Percentiles rank a stretch among this genome's conserved stretches.
Conservation (phyloP, 1,284 basidiomycete genomes). For the Tetrapyrgos nigripes region DNA sequence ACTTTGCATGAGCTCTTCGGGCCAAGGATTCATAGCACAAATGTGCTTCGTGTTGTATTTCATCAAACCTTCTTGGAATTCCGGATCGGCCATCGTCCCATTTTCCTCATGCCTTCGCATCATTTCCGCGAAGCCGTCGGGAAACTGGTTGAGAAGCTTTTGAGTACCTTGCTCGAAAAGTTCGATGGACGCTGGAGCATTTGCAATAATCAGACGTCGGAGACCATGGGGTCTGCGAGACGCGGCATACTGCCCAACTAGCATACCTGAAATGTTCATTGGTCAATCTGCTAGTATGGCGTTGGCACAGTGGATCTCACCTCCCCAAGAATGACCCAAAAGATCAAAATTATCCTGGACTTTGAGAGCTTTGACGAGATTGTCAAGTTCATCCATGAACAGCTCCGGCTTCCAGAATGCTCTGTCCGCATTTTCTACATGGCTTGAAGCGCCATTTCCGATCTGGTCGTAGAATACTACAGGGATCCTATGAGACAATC, state of each 20-base stretch:
- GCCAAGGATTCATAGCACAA: slow-evolving; percentile 49
- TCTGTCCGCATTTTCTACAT: slow-evolving; percentile 39
- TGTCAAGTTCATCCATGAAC: slow-evolving; percentile 41
- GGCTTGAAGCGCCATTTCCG: too few species aligned
- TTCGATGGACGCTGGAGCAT: neutral
- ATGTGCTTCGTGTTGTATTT: slow-evolving; percentile 48
- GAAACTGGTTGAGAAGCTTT: neutral
- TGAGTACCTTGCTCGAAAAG: neutral
- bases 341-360: too few species aligned
- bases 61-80: slow-evolving; percentile 47
- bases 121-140: slow-evolving; percentile 8
- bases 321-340: too few species aligned
- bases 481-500: neutral
- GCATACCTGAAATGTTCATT: neutral
- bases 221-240: neutral
- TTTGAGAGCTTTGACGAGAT: slow-evolving; percentile 39
- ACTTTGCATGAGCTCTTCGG: slow-evolving; percentile 35
- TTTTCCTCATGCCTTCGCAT: slow-evolving; percentile 48
- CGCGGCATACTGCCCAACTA: too few species aligned
- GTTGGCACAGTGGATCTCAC: slow-evolving; percentile 18
- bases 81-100: slow-evolving; percentile 45
- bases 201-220: neutral
- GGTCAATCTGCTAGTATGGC: neutral
- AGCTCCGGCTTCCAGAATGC: slow-evolving; percentile 43
- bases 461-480: too few species aligned